Evolutionary conservation across 306 rosid genomes (phyloP).

Genomic region (Alnus rubra): DNA sequence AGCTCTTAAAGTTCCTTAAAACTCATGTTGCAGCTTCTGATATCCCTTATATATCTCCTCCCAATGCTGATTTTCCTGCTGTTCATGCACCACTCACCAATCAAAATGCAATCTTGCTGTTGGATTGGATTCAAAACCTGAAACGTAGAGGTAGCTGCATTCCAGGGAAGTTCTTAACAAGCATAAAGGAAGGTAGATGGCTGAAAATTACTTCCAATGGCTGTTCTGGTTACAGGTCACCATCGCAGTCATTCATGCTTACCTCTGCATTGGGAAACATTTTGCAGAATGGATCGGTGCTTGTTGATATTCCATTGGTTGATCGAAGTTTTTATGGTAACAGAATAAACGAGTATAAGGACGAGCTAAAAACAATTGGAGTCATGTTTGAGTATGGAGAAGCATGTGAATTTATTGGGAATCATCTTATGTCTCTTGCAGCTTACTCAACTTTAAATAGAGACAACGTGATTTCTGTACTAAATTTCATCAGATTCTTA

Average conservation of each 20-base stretch:
- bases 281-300: slow-evolving; percentile 52
- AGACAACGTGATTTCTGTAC: slow-evolving; percentile 46
- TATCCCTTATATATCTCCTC: slow-evolving; percentile 50
- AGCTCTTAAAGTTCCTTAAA: slow-evolving; percentile 46
- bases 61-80: slow-evolving; percentile 47
- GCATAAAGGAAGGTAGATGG: slow-evolving; percentile 67
- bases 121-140: slow-evolving; percentile 60
- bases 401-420: slow-evolving; percentile 65
- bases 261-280: slow-evolving; percentile 47
- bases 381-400: slow-evolving; percentile 64
- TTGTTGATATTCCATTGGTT: slow-evolving; percentile 71
- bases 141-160: background rate
- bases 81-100: slow-evolving; percentile 51
- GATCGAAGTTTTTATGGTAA: slow-evolving; percentile 57
- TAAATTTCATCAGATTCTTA: slow-evolving; percentile 54
- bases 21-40: slow-evolving; percentile 47
- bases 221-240: slow-evolving; percentile 42
- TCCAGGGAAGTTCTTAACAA: slow-evolving; percentile 45
- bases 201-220: slow-evolving; percentile 52
- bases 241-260: slow-evolving; percentile 58
- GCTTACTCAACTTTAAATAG: slow-evolving; percentile 34
- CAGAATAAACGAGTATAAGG: slow-evolving; percentile 40
- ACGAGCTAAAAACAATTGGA: slow-evolving; percentile 64
- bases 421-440: slow-evolving; percentile 61
- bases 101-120: slow-evolving; percentile 57